These are phyloP conservation scores for Aspergillus sp. DNA, from an alignment of 2,329 filamentous ascomycete species.

Conservation along the genomic window DNA sequence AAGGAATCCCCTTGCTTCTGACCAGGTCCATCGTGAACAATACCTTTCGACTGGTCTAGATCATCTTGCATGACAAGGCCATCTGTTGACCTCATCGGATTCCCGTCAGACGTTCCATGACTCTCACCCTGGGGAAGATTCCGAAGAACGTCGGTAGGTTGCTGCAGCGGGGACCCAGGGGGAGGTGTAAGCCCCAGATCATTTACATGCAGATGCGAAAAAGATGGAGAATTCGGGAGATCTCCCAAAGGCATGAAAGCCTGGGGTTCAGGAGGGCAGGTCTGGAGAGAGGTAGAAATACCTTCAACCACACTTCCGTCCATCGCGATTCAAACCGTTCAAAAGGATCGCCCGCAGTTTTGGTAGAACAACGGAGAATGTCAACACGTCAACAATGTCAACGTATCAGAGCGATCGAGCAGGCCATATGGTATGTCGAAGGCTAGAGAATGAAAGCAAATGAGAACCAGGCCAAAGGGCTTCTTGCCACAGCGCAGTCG, in stretches of 20 bases:
- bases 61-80: not conserved
- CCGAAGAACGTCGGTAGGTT: constrained; percentile 10
- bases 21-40: not conserved
- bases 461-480: not conserved
- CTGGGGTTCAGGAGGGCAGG: constrained; percentile 21
- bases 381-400: not conserved
- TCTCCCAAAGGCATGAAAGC: constrained; percentile 20
- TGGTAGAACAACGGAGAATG: not conserved
- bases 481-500: not conserved
- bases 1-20: not conserved
- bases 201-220: constrained; percentile 27
- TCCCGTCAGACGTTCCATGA: constrained; percentile 1
- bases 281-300: constrained; percentile 38
- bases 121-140: constrained; percentile 11
- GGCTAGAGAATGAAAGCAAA: not conserved
- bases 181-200: constrained; percentile 46
- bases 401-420: not conserved
- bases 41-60: not conserved
- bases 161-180: constrained; percentile 37
- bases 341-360: not conserved
- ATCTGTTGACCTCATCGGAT: not conserved
- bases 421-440: not conserved
- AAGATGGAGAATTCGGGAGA: constrained; percentile 18
- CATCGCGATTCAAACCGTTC: constrained; percentile 15
- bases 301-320: constrained; percentile 35